phyloP scores from a whole-genome alignment of 345 rosid species.

The Pistacia vera region DNA sequence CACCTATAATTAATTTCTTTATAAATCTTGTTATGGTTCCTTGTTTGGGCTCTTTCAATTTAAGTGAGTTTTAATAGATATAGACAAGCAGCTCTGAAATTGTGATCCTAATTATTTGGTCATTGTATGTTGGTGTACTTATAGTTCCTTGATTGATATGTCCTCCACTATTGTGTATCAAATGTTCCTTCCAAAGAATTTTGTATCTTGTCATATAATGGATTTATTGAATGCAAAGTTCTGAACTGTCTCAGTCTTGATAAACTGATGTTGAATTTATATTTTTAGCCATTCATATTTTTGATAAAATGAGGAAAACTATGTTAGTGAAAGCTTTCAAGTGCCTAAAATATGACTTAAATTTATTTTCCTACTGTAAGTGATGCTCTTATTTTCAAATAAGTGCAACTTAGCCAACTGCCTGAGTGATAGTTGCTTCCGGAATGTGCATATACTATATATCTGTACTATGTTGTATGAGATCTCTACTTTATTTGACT shows the following conservation, averaged over 20 bases:
- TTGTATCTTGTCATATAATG: background rate
- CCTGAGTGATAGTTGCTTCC: background rate
- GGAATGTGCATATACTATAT: background rate
- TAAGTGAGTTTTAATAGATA: background rate
- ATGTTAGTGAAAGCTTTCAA: background rate
- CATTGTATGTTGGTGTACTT: background rate
- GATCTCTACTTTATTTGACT: background rate
- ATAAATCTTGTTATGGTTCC: background rate
- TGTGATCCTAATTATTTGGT: background rate
- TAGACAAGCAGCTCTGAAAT: background rate
- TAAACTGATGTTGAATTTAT: background rate
- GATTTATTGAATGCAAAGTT: background rate
- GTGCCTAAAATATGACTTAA: background rate
- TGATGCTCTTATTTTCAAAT: background rate
- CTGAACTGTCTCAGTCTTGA: slow-evolving; percentile 2
- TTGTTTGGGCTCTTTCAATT: background rate
- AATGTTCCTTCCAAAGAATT: background rate
- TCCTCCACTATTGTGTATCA: background rate
- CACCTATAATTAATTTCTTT: background rate
- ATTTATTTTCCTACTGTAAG: background rate
- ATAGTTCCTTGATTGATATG: background rate
- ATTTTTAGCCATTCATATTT: background rate
- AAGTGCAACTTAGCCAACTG: background rate
- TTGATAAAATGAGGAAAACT: background rate
- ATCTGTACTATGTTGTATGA: background rate